These are phyloP conservation scores for Canariomyces notabilis DNA, from an alignment of 2,329 filamentous ascomycete species.

Conservation along the genomic window DNA sequence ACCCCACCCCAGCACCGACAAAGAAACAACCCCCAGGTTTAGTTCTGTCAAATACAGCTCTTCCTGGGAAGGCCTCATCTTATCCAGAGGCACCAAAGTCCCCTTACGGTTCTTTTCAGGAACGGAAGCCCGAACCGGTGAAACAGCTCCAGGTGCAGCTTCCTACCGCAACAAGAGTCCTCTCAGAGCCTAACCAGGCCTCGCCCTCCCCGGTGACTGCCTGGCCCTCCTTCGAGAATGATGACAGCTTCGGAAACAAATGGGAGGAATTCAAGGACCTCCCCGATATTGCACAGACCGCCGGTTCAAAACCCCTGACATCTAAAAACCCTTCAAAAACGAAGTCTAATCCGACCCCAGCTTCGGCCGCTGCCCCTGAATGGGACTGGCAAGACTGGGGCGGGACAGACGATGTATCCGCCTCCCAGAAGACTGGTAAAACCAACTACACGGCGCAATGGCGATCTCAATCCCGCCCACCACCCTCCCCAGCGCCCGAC, in stretches of 20 bases:
- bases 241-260: constrained; percentile 35
- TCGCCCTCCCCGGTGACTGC: constrained; percentile 40
- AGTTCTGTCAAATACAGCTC: constrained; percentile 30
- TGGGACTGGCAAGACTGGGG: constrained; percentile 51
- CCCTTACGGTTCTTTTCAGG: constrained; percentile 43
- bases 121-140: constrained; percentile 49
- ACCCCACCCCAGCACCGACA: constrained; percentile 8
- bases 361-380: constrained; percentile 24
- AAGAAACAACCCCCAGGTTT: constrained; percentile 26
- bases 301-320: constrained; percentile 15
- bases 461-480: neutral
- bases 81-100: constrained; percentile 48
- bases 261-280: constrained; percentile 51
- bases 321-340: constrained; percentile 15
- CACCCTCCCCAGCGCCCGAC: constrained; percentile 2
- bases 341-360: constrained; percentile 14
- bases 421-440: too few relatives aligned
- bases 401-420: constrained; percentile 16
- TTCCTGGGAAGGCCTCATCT: constrained; percentile 29
- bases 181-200: constrained; percentile 31
- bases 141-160: constrained; percentile 46
- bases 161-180: constrained; percentile 32
- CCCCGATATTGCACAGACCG: constrained; percentile 24
- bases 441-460: too few relatives aligned
- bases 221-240: constrained; percentile 39